Base-by-base conservation (phyloP, 192 early-diverging fungal genomes). In the Haplosporangium gracile region DNA sequence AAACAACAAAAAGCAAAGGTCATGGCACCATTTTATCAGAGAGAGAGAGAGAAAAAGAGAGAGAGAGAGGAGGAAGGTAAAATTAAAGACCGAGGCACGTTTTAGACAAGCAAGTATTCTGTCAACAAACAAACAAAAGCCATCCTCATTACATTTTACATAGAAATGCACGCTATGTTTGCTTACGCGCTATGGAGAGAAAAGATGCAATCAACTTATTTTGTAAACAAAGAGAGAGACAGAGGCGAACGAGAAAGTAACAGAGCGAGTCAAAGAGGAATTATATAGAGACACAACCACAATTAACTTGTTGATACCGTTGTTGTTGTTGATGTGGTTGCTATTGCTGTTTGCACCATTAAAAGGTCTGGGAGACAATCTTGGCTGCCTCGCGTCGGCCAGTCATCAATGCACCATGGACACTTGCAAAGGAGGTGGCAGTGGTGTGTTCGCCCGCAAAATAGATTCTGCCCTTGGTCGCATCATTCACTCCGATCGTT, bases 391-490 rank as follows among this genome's bases (percentile, higher is more conserved):
- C 89, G 29, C 88, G 74, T 26, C 79, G 79, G n/a, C 90, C 90
- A 22, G 83, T 88, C 82, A 88, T 88, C 18, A 90, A 71, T 15
- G 90, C 90, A 40, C 90, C 90, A 75, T 90, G 90, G 8, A 90
- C 89, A 70, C 89, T 90, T 2, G 86, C 89, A 77, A 90, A 90
- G 24, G 79, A 81, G 0, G 85, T 80, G 4, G 83, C 87, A 16
- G 88, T 88, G 24, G 87, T 88, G 63, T 90, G 90, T 26, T 90
- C 90, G 4, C 90, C 90, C 26, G 90, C 90, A 81, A 89, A 90
- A 65, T 88, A 73, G 26, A 90, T 60, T 29, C 85, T 73, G 15
- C 89, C 85, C 29, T 55, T 26, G 6, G 5, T 45, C 9, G 51
- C 20, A 43, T 78, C 75, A 24, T 82, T 85, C 24, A 82, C 81